Percentiles rank a stretch among this genome's conserved stretches.
Evolutionary conservation across 1,284 basidiomycete genomes (phyloP).

Genomic region (Trametes versicolor): DNA sequence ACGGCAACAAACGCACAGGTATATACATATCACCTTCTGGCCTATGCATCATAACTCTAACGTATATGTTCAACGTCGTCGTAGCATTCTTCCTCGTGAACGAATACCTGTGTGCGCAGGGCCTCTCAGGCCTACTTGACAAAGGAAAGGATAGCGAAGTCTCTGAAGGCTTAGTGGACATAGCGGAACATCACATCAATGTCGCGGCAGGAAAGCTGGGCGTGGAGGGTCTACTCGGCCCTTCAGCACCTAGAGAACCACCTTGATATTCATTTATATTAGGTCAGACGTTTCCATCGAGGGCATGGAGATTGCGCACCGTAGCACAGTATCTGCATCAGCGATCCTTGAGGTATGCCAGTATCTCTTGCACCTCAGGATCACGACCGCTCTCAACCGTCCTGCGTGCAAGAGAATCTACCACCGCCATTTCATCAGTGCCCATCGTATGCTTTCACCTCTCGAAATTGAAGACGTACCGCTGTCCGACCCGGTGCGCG

Average conservation of each 20-base stretch:
- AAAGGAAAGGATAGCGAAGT: conserved; percentile 16
- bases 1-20: conserved; percentile 45
- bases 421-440: neutral
- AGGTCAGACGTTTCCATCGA: no score
- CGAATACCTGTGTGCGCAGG: conserved; percentile 23
- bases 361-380: conserved; percentile 23
- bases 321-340: no score
- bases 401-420: conserved; percentile 29
- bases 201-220: conserved; percentile 19
- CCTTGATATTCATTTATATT: no score
- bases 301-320: no score
- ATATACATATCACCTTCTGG: no score
- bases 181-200: conserved; percentile 26
- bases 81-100: conserved; percentile 28
- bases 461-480: conserved; percentile 30
- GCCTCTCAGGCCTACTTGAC: conserved; percentile 24
- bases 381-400: conserved; percentile 31
- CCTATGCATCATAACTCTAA: no score
- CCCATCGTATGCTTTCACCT: neutral
- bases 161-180: conserved; percentile 15
- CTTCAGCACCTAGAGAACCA: no score
- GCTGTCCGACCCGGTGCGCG: conserved; percentile 36
- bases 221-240: conserved; percentile 21
- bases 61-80: no score
- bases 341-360: conserved; percentile 28